Conservation (phyloP, 176 grass and related monocot genomes). For the Paspalum notatum region DNA sequence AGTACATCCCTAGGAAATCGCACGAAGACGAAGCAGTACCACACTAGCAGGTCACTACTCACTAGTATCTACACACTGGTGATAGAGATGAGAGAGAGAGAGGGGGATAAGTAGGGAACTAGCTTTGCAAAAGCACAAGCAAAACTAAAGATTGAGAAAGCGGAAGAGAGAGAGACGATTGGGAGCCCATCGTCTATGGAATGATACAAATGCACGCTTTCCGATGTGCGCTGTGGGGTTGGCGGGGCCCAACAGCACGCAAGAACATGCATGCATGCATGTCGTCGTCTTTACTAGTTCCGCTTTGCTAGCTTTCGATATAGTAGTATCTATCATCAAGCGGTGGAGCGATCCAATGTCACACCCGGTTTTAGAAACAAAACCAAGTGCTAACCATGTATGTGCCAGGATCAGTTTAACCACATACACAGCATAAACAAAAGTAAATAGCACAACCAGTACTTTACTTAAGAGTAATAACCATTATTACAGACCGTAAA, state of each 20-base stretch:
- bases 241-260: conserved; percentile 2
- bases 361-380: too few relatives aligned
- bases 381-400: too few relatives aligned
- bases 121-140: conserved; percentile 29
- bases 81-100: not conserved
- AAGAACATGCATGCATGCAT: conserved; percentile 24
- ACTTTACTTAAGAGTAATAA: too few relatives aligned
- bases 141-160: conserved; percentile 28
- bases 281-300: not conserved
- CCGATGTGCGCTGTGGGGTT: conserved; percentile 36
- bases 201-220: conserved; percentile 54
- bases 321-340: not conserved
- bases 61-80: not conserved
- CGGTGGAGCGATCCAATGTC: conserved; percentile 39
- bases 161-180: not conserved
- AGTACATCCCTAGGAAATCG: conserved; percentile 6
- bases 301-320: conserved; percentile 38
- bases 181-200: not conserved
- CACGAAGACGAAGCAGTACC: conserved; percentile 4
- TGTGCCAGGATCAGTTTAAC: too few relatives aligned
- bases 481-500: too few relatives aligned
- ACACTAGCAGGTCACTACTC: not conserved
- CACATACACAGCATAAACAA: too few relatives aligned
- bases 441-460: too few relatives aligned
- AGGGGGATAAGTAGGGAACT: not conserved